phyloP scores from a whole-genome alignment of 148 eudicot species.

The Rhododendron kiyosumense region DNA sequence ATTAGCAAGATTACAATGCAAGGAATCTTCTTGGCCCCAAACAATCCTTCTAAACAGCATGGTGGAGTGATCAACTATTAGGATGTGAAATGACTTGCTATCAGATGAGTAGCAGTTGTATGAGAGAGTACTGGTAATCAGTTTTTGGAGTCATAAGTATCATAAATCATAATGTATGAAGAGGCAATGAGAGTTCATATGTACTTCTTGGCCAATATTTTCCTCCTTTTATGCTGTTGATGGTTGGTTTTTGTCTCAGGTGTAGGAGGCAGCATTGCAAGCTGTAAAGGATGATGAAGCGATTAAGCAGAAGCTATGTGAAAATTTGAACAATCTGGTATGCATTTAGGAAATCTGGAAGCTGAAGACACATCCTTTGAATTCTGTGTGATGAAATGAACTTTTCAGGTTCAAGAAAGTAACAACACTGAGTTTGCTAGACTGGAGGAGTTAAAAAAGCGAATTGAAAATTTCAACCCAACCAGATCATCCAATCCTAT shows the following conservation, averaged over 20 bases:
- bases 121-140: no score
- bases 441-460: slow-evolving; percentile 79
- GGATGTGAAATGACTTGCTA: no score
- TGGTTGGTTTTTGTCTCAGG: slow-evolving; percentile 28
- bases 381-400: background rate
- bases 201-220: background rate
- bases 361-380: background rate
- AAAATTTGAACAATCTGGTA: slow-evolving; percentile 84
- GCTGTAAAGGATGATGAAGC: slow-evolving; percentile 83
- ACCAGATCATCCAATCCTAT: slow-evolving; percentile 45
- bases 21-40: background rate
- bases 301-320: slow-evolving; percentile 75
- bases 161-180: background rate
- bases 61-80: no score
- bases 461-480: slow-evolving; percentile 84
- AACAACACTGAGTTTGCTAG: slow-evolving; percentile 65
- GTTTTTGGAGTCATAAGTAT: no score
- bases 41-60: no score
- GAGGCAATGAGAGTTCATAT: background rate
- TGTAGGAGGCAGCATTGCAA: slow-evolving; percentile 69
- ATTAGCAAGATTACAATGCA: background rate
- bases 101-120: no score
- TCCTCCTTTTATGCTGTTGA: background rate
- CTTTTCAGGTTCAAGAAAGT: slow-evolving; percentile 78
- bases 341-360: background rate